A percentile compares a stretch with the other conserved stretches of the same genome.
Conservation (phyloP, 225 moss, liverwort and hornwort species). For the Thuidium tamariscinum region DNA sequence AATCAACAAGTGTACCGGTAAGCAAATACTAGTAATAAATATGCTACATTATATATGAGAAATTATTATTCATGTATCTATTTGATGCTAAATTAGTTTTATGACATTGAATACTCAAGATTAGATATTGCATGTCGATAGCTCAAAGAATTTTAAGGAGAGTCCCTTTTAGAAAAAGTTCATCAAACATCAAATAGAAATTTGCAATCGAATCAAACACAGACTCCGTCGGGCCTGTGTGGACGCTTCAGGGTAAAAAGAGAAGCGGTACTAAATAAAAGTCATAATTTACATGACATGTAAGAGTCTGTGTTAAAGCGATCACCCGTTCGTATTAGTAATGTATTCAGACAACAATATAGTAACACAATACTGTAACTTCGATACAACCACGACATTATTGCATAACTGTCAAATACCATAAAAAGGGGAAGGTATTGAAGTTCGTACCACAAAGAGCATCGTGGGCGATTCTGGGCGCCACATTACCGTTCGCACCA, state of each 20-base stretch:
- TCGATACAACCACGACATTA: background rate
- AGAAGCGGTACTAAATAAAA: background rate
- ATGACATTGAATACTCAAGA: background rate
- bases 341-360: background rate
- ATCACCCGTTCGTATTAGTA: background rate
- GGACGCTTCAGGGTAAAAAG: background rate
- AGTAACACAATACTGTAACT: background rate
- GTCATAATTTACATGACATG: background rate
- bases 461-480: constrained; percentile 69
- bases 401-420: background rate
- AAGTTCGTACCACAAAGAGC: constrained; percentile 61
- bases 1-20: background rate
- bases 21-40: background rate
- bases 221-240: background rate
- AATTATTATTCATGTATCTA: background rate
- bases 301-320: background rate
- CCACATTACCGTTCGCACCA: constrained; percentile 60
- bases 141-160: background rate
- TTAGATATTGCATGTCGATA: background rate
- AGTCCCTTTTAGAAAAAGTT: background rate
- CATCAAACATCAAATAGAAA: background rate
- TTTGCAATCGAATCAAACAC: background rate
- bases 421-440: background rate
- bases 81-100: background rate
- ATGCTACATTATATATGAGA: background rate